Conservation (phyloP, 73 alveolate species). For the Tetrahymena elliotti region DNA sequence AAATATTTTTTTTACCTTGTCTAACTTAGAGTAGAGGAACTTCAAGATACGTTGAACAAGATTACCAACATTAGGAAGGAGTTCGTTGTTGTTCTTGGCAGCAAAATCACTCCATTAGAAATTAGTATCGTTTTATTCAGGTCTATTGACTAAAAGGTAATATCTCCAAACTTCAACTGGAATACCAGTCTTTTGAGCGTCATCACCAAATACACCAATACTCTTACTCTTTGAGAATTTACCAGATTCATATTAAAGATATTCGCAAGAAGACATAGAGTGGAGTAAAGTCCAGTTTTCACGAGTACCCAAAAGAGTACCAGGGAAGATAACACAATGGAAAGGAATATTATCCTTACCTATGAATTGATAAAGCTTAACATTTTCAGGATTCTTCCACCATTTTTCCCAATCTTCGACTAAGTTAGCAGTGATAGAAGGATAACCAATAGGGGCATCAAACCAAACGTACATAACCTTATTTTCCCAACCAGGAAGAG, state of each 20-base stretch:
- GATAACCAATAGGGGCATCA: constrained; percentile 98
- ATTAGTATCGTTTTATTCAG: constrained; percentile 90
- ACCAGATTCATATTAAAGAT: constrained; percentile 90
- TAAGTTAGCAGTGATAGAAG: constrained; percentile 89
- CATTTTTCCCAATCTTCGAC: constrained; percentile 88
- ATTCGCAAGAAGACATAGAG: constrained; percentile 89
- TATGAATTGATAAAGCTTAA: constrained; percentile 90
- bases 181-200: constrained; percentile 84
- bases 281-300: constrained; percentile 81
- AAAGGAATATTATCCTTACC: constrained; percentile 97
- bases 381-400: constrained; percentile 97
- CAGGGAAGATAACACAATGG: constrained; percentile 97
- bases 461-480: constrained; percentile 98
- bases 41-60: constrained; percentile 79
- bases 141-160: constrained; percentile 86
- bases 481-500: constrained; percentile 80
- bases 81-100: constrained; percentile 94
- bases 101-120: constrained; percentile 94
- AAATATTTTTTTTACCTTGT: background rate
- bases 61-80: constrained; percentile 91
- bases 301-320: constrained; percentile 81
- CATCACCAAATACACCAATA: constrained; percentile 97
- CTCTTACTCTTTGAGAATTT: constrained; percentile 91
- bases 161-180: constrained; percentile 97
- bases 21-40: constrained; percentile 58